Evolutionary conservation across 257 asterid species (phyloP).

Genomic region (Mitragyna speciosa): DNA sequence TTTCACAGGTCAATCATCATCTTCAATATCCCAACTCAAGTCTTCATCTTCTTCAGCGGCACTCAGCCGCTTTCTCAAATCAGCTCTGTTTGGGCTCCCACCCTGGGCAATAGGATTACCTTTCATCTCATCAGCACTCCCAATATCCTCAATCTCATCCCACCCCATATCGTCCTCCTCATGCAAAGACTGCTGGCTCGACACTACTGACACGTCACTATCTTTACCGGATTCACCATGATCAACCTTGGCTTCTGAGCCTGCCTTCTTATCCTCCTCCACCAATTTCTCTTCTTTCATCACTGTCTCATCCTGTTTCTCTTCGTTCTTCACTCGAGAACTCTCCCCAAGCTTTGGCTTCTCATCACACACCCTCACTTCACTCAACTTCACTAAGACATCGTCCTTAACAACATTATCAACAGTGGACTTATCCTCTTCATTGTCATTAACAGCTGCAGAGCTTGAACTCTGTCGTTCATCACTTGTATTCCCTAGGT

Average conservation of each 20-base stretch:
- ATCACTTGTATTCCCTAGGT: slow-evolving; percentile 21
- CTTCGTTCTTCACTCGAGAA: slow-evolving; percentile 11
- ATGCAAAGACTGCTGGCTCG: slow-evolving; percentile 34
- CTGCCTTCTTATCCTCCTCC: slow-evolving; percentile 37
- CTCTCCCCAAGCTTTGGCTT: slow-evolving; percentile 25
- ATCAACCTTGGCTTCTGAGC: slow-evolving; percentile 25
- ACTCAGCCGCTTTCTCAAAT: slow-evolving; percentile 49
- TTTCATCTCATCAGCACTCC: slow-evolving; percentile 64
- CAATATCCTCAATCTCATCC: slow-evolving; percentile 85
- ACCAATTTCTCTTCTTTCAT: slow-evolving; percentile 21
- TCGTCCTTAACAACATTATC: slow-evolving; percentile 24
- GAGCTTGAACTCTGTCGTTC: slow-evolving; percentile 18
- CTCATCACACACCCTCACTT: slow-evolving; percentile 27
- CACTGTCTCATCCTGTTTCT: no score
- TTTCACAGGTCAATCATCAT: slow-evolving; percentile 52
- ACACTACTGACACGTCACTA: slow-evolving; percentile 24
- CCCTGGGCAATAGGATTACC: slow-evolving; percentile 21
- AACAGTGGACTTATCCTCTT: slow-evolving; percentile 19
- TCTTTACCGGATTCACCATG: slow-evolving; percentile 30
- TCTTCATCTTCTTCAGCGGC: slow-evolving; percentile 66
- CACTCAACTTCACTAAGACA: slow-evolving; percentile 23
- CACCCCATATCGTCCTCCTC: slow-evolving; percentile 75
- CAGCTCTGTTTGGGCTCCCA: slow-evolving; percentile 39
- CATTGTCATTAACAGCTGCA: slow-evolving; percentile 22
- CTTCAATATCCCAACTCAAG: slow-evolving; percentile 85